These are phyloP conservation scores for Paraleonurus japonicus DNA, from an alignment of 257 asterid genomes.

Conservation along the genomic window DNA sequence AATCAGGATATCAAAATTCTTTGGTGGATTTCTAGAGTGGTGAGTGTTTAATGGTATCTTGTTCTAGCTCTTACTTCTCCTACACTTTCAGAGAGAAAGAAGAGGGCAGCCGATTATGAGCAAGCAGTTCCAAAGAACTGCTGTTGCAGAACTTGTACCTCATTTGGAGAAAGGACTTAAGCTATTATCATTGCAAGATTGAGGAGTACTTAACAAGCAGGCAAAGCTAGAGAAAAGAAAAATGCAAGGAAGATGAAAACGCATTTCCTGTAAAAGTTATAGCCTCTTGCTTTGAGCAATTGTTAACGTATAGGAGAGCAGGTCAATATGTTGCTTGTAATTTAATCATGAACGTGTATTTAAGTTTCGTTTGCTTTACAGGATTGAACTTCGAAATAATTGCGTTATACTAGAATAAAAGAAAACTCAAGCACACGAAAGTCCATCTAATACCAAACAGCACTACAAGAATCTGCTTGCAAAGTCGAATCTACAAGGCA, in stretches of 20 bases:
- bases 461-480: conserved; percentile 11
- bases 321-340: conserved; percentile 10
- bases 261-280: neutral
- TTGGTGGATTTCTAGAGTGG: neutral
- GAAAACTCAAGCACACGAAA: conserved; percentile 7
- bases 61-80: neutral
- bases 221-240: neutral
- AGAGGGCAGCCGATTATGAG: neutral
- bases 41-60: neutral
- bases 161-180: neutral
- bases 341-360: neutral
- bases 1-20: neutral
- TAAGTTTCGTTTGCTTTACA: conserved; percentile 13
- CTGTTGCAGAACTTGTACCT: conserved; percentile 14
- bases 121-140: neutral
- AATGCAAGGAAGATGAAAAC: neutral
- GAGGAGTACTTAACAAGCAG: conserved; percentile 12
- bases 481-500: neutral
- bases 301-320: conserved; percentile 5
- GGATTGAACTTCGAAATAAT: conserved; percentile 1
- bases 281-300: conserved; percentile 8
- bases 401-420: neutral
- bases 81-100: neutral
- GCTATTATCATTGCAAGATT: neutral
- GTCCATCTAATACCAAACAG: conserved; percentile 11